Evolutionary conservation across 176 grass and related monocot species (phyloP), one percentile per base, ranked within the genome.

Genomic region (Carex parvula): DNA sequence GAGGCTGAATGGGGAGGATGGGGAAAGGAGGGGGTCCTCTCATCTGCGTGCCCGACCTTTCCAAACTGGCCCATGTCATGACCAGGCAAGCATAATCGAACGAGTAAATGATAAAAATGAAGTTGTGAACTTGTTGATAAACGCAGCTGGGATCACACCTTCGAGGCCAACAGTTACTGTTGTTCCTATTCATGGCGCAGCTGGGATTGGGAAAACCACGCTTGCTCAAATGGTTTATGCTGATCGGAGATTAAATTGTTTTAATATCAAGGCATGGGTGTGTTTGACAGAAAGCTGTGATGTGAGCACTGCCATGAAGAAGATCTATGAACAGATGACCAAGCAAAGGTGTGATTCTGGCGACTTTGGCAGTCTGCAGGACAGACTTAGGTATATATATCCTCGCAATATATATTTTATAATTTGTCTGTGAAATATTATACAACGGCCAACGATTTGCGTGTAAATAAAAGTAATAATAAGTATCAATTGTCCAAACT

Each of bases 171-270:
- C 6, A 16, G 6, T 74, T 0, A 74, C 84, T 3, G 90, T 89
- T 12, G 77, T 91, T 56, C 46, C 87, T 11, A 84, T 91, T 33
- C 59, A 75, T 3, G 90, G 87, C 2, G 72, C 10, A 0, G 80
- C 84, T 1, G 90, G 90, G 8, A 84, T 91, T 7, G 90, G 87
- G 56, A 91, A 91, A 80, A 91, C 90, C 14, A 83, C 70, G 6
- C 73, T 91, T 11, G 87, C 84, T 8, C 42, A 81, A 16, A 13
- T 77, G 20, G 84, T 87, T 37, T 88, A 73, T 32, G 1, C 69
- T 20, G 79, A 91, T 80, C 16, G 12, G 15, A 3, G 33, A 17
- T 44, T 83, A 50, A 12, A 56, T 3, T 12, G 11, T 26, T 44
- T 89, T 88, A 12, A 65, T 35, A 67, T 84, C 60, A 91, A n/a